A percentile compares a stretch with the other conserved stretches of the same genome.
Evolutionary conservation across 176 grass and related monocot species (phyloP).

Genomic region (Carex cristatella): DNA sequence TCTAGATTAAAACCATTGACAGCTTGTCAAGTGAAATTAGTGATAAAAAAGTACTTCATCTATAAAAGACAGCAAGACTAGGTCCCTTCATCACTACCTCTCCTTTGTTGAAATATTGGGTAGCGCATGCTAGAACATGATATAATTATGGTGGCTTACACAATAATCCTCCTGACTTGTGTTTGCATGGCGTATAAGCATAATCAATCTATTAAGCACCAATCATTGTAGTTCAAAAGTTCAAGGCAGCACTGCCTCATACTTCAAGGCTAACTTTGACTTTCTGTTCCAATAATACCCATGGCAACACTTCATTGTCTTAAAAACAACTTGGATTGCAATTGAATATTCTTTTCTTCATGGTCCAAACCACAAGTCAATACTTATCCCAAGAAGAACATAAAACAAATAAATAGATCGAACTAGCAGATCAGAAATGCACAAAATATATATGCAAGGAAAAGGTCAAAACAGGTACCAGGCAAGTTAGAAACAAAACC

Average conservation of each 20-base stretch:
- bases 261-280: background rate
- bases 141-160: background rate
- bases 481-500: conserved; percentile 37
- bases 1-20: background rate
- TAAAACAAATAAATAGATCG: background rate
- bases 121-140: background rate
- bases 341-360: conserved; percentile 1
- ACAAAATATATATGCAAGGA: conserved; percentile 6
- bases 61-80: background rate
- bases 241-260: background rate
- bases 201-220: background rate
- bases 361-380: background rate
- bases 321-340: background rate
- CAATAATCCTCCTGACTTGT: background rate
- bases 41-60: background rate
- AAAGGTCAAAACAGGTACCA: conserved; percentile 21
- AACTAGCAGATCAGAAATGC: background rate
- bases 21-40: background rate
- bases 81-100: background rate
- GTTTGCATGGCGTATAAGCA: background rate
- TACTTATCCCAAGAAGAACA: background rate
- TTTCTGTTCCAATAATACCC: background rate
- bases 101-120: background rate
- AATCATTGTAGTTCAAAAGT: background rate
- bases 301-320: background rate